Evolutionary conservation across 768 basidiomycete genomes (phyloP).

Genomic region (Brasilioporus rufonigricans): DNA sequence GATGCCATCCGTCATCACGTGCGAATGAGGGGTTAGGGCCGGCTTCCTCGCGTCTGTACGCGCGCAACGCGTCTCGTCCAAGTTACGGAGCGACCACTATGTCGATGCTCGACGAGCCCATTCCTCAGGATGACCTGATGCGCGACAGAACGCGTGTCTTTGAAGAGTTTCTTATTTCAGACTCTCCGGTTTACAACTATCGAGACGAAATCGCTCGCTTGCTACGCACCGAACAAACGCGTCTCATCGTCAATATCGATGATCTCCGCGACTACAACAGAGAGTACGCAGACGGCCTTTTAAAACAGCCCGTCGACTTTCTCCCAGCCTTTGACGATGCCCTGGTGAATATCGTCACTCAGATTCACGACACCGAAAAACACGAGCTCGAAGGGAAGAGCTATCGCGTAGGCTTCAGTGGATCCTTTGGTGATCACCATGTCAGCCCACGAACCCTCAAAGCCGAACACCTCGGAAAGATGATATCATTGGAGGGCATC

Average conservation of each 20-base stretch:
- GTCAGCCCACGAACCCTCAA: slow-evolving; percentile 91
- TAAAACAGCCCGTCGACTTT: slow-evolving; percentile 85
- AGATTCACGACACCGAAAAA: slow-evolving; percentile 74
- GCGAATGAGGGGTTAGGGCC: slow-evolving; percentile 30
- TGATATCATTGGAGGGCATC: slow-evolving; percentile 97
- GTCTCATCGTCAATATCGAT: slow-evolving; percentile 94
- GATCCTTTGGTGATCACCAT: slow-evolving; percentile 97
- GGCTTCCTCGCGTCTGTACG: slow-evolving; percentile 29
- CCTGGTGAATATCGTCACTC: slow-evolving; percentile 67
- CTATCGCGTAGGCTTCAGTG: slow-evolving; percentile 88
- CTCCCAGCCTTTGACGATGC: slow-evolving; percentile 90
- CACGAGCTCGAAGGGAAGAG: slow-evolving; percentile 77
- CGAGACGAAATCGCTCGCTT: slow-evolving; percentile 80
- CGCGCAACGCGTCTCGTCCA: slow-evolving; percentile 9
- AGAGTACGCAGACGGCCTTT: slow-evolving; percentile 81
- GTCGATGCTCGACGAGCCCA: slow-evolving; percentile 50
- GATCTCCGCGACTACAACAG: slow-evolving; percentile 92
- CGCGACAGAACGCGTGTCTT: slow-evolving; percentile 76
- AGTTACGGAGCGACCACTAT: slow-evolving; percentile 16
- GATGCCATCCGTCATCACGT: slow-evolving; percentile 12
- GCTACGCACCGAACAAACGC: slow-evolving; percentile 78
- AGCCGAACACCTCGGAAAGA: slow-evolving; percentile 86
- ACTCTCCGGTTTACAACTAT: slow-evolving; percentile 72
- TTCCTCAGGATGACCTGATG: slow-evolving; percentile 67
- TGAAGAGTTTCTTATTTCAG: slow-evolving; percentile 77